Base-by-base conservation (phyloP, 495 filamentous ascomycete species). In the Neurospora sublineolata region DNA sequence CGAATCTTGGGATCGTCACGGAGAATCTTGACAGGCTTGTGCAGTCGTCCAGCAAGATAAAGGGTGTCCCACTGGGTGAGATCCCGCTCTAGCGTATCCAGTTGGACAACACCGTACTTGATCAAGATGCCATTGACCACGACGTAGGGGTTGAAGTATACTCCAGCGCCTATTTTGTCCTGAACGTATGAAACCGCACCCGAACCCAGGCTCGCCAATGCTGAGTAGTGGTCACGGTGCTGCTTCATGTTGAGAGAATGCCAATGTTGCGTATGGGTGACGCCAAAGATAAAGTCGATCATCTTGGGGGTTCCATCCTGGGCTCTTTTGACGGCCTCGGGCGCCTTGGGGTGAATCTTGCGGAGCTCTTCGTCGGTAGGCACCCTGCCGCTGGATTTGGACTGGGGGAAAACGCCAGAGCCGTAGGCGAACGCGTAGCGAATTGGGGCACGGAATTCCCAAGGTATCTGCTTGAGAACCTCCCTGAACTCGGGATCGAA, bases 251-350 rank as follows among this genome's bases (percentile, higher is more conserved):
- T 99, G 64, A 99, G 81, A 23, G 89, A 91, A 82, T 99, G 95
- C 94, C 94, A 99, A 81, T 99, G 95, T 78, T 99, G 92, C 3
- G 92, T 94, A 80, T 97, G 92, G 6, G 91, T 92, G 14, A 98
- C 94, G 39, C 95, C 96, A 75, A 98, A 97, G 71, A 99, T 96
- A 76, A 98, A 95, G 80, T 99, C 95, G 75, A 99, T 97, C 91
- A 98, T 96, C 80, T 97, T 97, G 10, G 91, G 92, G 2, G 88
- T 89, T 44, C 92, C 92, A 76, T 92, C 89, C 78, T 97, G 94
- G 73, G 92, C 91, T 41, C 91, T 90, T 68, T 89, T 82, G 40
- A 97, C 90, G 12, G 92, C 93, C 33, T 86, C 80, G 23, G 92
- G 92, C 3, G 93, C 87, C 69, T 93, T 89, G 3, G 93, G 89